Evolutionary conservation across 1,284 basidiomycete species (phyloP).

Genomic region (Cystobasidium slooffiae): DNA sequence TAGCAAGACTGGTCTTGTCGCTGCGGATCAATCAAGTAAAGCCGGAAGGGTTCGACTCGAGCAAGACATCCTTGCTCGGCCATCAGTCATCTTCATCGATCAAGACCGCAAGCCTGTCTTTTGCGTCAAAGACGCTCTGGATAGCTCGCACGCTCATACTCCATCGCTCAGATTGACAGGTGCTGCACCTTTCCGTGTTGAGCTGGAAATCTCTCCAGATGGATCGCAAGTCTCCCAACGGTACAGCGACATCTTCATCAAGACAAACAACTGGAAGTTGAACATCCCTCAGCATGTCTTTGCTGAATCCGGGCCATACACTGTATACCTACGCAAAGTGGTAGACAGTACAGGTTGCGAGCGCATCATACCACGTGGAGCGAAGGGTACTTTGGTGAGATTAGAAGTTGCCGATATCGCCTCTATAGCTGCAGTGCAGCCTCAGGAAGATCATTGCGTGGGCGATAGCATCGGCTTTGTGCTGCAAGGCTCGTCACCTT

Average conservation of each 20-base stretch:
- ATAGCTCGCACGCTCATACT: constrained; percentile 57
- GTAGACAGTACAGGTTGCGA: constrained; percentile 77
- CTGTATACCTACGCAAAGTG: constrained; percentile 74
- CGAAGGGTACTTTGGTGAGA: constrained; percentile 22
- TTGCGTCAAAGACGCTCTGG: constrained; percentile 75
- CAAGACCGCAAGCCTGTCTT: constrained; percentile 70
- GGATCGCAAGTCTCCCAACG: constrained; percentile 67
- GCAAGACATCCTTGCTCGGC: constrained; percentile 77
- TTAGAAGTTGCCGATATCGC: constrained; percentile 92
- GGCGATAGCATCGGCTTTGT: constrained; percentile 90
- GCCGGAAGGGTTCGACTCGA: constrained; percentile 63
- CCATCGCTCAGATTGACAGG: constrained; percentile 71
- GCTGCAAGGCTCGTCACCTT: constrained; percentile 92
- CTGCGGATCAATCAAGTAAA: constrained; percentile 58
- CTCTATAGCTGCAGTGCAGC: constrained; percentile 80
- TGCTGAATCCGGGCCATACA: constrained; percentile 76
- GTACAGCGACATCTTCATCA: constrained; percentile 63
- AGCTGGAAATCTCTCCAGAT: constrained; percentile 74
- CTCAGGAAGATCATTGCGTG: constrained; percentile 81
- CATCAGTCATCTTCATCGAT: constrained; percentile 71
- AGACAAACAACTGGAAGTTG: constrained; percentile 73
- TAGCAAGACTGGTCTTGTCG: constrained; percentile 60
- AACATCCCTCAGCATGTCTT: constrained; percentile 73
- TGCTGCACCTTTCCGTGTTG: constrained; percentile 82
- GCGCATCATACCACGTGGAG: constrained; percentile 52